These are phyloP conservation scores for Aspergillus campestris DNA, from an alignment of 495 filamentous ascomycete species.

Conservation along the genomic window DNA sequence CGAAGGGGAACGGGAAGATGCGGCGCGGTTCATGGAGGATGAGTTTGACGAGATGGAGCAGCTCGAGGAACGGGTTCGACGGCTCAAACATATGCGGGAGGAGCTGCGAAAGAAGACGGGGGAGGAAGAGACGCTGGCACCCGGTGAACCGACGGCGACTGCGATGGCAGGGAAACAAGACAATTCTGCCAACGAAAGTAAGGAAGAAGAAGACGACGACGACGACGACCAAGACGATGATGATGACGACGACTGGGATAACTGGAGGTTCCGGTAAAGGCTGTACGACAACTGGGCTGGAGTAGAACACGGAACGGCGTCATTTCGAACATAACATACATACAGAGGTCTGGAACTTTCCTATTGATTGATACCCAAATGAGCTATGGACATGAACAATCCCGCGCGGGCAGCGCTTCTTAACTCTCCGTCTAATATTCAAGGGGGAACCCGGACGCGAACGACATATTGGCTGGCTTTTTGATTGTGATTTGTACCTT, in stretches of 20 bases:
- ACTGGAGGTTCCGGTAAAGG: conserved; percentile 54
- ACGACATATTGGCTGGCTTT: too few species aligned
- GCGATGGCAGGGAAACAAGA: conserved; percentile 12
- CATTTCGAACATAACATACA: conserved; percentile 10
- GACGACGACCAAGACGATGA: conserved; percentile 53
- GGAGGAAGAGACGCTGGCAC: conserved; percentile 27
- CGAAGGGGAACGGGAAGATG: conserved; percentile 84
- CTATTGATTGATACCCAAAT: conserved; percentile 38
- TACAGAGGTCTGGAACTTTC: conserved; percentile 19
- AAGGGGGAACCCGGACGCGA: too few species aligned
- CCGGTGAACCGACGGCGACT: conserved; percentile 5
- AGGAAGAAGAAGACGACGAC: conserved; percentile 33
- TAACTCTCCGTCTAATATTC: too few species aligned
- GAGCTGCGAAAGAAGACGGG: conserved; percentile 42
- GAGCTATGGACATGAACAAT: conserved; percentile 9
- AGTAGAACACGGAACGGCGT: conserved; percentile 13
- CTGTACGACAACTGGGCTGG: conserved; percentile 1
- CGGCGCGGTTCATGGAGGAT: conserved; percentile 66
- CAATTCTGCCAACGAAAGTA: conserved; percentile 19
- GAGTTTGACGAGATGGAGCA: conserved; percentile 95
- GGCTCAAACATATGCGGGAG: conserved; percentile 64
- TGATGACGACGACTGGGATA: conserved; percentile 56
- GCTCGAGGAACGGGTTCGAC: conserved; percentile 70
- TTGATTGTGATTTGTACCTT: too few species aligned
- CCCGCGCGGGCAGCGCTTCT: too few species aligned